Evolutionary conservation across 441 rosid species (phyloP).

Genomic region (Flueggea neowawraea): DNA sequence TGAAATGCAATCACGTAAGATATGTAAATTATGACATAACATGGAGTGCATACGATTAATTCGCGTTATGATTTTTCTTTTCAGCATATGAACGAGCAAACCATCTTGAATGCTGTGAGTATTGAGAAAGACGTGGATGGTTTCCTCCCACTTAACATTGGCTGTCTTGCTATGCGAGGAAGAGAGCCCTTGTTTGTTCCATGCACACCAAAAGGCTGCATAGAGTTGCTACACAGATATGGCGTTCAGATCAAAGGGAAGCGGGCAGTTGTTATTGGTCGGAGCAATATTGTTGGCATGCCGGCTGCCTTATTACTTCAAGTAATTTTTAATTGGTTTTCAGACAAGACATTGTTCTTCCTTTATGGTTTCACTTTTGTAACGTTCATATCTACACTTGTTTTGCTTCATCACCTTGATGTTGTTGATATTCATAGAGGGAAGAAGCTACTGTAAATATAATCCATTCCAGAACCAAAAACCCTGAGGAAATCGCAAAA

Average conservation of each 20-base stretch:
- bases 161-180: conserved; percentile 84
- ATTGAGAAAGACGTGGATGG: conserved; percentile 92
- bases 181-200: conserved; percentile 84
- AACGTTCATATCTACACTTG: too few species aligned
- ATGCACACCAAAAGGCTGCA: conserved; percentile 94
- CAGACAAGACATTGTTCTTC: too few species aligned
- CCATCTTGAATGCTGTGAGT: conserved; percentile 65
- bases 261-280: conserved; percentile 82
- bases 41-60: too few species aligned
- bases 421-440: conserved; percentile 35
- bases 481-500: conserved; percentile 67
- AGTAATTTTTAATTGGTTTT: conserved; percentile 25
- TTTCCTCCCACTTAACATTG: conserved; percentile 82
- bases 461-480: conserved; percentile 78
- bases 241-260: conserved; percentile 73
- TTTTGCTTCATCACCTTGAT: neutral
- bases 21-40: too few species aligned
- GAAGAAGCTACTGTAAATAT: conserved; percentile 83
- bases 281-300: conserved; percentile 96
- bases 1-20: too few species aligned
- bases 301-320: conserved; percentile 87
- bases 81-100: conserved; percentile 85
- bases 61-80: neutral
- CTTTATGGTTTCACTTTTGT: too few species aligned
- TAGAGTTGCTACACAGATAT: conserved; percentile 77